Percentiles rank a stretch among this genome's conserved stretches.
Conservation (phyloP, 2,329 filamentous ascomycete genomes). For the Beauveria scarabaeidicola region DNA sequence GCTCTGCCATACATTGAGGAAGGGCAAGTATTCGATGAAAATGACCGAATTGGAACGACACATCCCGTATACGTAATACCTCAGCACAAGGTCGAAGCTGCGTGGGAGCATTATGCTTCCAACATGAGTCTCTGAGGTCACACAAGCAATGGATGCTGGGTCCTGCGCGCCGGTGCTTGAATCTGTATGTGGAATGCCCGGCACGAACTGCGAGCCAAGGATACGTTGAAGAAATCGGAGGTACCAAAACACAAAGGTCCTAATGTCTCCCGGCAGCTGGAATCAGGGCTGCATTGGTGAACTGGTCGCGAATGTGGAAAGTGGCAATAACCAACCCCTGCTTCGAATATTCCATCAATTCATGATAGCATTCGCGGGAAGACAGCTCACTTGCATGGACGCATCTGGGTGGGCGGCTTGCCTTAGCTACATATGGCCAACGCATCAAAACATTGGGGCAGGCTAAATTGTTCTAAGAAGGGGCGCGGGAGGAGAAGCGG, state of each 20-base stretch:
- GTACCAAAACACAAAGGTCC: not conserved
- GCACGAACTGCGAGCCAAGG: not conserved
- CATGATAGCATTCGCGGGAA: slow-evolving; percentile 1
- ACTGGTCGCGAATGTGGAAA: not conserved
- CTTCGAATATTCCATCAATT: not conserved
- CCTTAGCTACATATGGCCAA: slow-evolving; percentile 11
- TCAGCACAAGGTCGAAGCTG: slow-evolving; percentile 55
- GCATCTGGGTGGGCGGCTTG: slow-evolving; percentile 10
- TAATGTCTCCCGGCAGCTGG: not conserved
- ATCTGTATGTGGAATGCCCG: not conserved
- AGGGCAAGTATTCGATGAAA: slow-evolving; percentile 58
- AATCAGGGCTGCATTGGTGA: not conserved
- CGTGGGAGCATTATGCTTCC: slow-evolving; percentile 55
- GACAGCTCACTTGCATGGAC: slow-evolving; percentile 7
- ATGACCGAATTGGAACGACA: slow-evolving; percentile 59
- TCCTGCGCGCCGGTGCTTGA: not conserved
- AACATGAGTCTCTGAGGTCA: slow-evolving; percentile 46
- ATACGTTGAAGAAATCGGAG: not conserved
- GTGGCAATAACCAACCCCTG: not conserved
- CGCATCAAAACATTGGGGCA: slow-evolving; percentile 12
- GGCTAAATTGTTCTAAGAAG: not conserved
- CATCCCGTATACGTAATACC: slow-evolving; percentile 86
- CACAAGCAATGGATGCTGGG: not conserved
- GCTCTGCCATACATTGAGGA: slow-evolving; percentile 43
- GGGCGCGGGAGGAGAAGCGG: not conserved